A percentile compares a stretch with the other conserved stretches of the same genome.
phyloP scores from a whole-genome alignment of 176 grass and related monocot genomes.

The Oryza glaberrima region DNA sequence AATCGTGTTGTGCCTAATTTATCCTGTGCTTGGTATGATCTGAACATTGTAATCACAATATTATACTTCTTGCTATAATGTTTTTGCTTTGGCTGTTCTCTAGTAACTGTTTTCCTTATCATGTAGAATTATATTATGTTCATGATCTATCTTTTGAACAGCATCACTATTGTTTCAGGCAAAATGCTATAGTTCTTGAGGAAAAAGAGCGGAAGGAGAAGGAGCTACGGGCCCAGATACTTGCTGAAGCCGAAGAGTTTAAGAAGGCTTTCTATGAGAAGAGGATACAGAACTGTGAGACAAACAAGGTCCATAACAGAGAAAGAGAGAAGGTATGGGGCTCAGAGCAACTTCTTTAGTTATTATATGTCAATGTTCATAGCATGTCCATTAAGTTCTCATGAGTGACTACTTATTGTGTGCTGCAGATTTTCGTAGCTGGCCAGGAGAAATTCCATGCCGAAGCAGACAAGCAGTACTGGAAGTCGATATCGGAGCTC shows the following conservation, averaged over 20 bases:
- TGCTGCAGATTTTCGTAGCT: constrained; percentile 61
- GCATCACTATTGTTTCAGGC: constrained; percentile 46
- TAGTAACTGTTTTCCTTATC: neutral
- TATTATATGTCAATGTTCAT: neutral
- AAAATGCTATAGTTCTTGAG: constrained; percentile 87
- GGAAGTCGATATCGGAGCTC: constrained; percentile 92
- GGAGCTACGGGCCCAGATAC: constrained; percentile 76
- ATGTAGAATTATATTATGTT: neutral
- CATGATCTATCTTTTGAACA: neutral
- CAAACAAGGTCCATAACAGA: constrained; percentile 70
- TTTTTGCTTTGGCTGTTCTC: neutral
- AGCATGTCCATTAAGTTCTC: neutral
- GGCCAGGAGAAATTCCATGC: constrained; percentile 88
- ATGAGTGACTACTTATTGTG: neutral
- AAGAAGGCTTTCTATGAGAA: constrained; percentile 88
- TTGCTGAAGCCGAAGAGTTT: constrained; percentile 87
- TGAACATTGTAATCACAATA: neutral
- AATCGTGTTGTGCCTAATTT: neutral
- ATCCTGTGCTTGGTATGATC: neutral
- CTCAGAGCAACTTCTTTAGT: neutral
- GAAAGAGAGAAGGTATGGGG: constrained; percentile 83
- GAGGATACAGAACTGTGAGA: constrained; percentile 66
- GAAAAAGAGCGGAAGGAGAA: constrained; percentile 82
- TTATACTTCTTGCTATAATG: neutral
- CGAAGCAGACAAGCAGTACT: constrained; percentile 77